phyloP scores from a whole-genome alignment of 208 protist genomes.

The Acanthamoeba culbertsoni region DNA sequence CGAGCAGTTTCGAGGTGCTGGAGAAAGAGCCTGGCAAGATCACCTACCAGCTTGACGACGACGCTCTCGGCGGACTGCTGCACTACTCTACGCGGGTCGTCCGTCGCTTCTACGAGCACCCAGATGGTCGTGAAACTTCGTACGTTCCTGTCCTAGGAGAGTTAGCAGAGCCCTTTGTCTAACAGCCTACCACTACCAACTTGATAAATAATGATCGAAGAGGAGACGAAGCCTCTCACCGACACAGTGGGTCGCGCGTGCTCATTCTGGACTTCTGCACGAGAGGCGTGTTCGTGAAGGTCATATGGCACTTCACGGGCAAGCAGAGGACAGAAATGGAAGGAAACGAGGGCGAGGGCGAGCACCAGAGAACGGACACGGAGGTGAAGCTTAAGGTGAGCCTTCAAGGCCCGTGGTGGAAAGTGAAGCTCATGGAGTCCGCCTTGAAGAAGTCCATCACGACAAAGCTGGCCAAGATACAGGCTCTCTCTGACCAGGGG shows the following conservation, averaged over 20 bases:
- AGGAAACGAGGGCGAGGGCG: neutral
- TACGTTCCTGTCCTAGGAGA: neutral
- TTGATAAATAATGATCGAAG: neutral
- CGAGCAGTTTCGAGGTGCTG: neutral
- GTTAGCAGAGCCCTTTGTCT: neutral
- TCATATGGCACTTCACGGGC: slow-evolving; percentile 12
- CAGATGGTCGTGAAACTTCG: neutral
- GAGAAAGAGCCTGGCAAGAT: neutral
- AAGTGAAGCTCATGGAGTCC: neutral
- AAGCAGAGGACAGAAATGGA: neutral
- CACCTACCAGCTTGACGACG: neutral
- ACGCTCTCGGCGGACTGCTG: neutral
- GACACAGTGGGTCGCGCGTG: neutral
- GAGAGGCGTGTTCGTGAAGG: neutral
- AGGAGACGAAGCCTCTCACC: neutral
- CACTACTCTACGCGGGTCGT: neutral
- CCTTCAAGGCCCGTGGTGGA: slow-evolving; percentile 13
- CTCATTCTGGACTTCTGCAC: neutral
- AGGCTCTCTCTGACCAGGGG: neutral
- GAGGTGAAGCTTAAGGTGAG: slow-evolving; percentile 17
- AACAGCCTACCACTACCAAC: neutral
- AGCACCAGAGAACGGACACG: no score
- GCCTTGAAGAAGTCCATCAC: neutral
- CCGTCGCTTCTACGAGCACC: neutral
- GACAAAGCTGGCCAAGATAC: neutral